phyloP scores from a whole-genome alignment of 805 yeast genomes.

The Yamadazyma nakazawae region DNA sequence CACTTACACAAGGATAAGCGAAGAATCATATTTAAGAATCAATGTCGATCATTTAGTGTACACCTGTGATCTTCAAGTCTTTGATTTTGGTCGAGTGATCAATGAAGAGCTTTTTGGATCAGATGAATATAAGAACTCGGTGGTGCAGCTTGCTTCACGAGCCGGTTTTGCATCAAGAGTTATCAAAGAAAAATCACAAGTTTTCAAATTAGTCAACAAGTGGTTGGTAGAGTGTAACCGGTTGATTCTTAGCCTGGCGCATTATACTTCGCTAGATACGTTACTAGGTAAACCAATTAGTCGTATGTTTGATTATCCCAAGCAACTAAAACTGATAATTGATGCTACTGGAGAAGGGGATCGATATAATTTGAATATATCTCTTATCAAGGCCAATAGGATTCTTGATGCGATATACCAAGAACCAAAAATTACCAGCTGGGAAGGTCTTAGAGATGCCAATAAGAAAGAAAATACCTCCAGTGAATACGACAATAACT shows the following conservation, averaged over 20 bases:
- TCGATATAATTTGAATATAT: constrained; percentile 15
- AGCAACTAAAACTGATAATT: constrained; percentile 15
- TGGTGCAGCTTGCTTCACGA: constrained; percentile 5
- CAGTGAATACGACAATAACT: constrained; percentile 5
- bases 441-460: constrained; percentile 15
- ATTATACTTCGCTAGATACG: constrained; percentile 10
- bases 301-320: constrained; percentile 37
- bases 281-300: constrained; percentile 45
- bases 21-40: constrained; percentile 4
- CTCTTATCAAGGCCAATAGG: constrained; percentile 20
- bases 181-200: constrained; percentile 3
- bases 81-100: constrained; percentile 6
- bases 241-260: background rate
- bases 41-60: constrained; percentile 11
- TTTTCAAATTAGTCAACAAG: constrained; percentile 1
- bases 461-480: background rate
- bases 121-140: background rate
- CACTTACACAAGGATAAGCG: background rate
- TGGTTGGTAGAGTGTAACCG: constrained; percentile 4
- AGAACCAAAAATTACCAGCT: constrained; percentile 11
- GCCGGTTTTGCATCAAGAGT: constrained; percentile 1
- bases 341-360: constrained; percentile 11
- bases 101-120: constrained; percentile 6
- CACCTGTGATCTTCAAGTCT: constrained; percentile 3
- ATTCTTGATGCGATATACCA: constrained; percentile 15